These are phyloP conservation scores for Ceratocystis eucalypticola DNA, from an alignment of 2,329 filamentous ascomycete species.

Conservation along the genomic window DNA sequence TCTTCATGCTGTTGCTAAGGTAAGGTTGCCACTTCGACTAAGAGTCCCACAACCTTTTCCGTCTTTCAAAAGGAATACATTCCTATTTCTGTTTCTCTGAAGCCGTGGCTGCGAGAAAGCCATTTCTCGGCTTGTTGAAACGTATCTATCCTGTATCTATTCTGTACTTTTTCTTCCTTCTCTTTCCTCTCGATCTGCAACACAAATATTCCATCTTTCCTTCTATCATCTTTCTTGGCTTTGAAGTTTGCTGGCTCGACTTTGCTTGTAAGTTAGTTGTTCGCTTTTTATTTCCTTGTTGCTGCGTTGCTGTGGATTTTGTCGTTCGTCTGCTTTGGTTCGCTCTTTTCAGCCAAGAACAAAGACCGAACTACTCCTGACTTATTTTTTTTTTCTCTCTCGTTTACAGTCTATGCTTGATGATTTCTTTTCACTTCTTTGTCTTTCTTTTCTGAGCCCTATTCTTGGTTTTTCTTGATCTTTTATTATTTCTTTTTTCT, in stretches of 20 bases:
- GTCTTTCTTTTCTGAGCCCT: neutral
- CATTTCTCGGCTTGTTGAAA: neutral
- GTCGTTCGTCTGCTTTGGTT: neutral
- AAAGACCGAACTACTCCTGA: neutral
- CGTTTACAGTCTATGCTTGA: slow-evolving; percentile 1
- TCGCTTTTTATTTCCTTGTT: neutral
- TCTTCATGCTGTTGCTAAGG: neutral
- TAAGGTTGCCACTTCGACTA: neutral
- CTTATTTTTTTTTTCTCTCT: neutral
- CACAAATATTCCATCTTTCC: neutral
- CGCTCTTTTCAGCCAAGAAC: neutral
- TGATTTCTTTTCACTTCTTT: slow-evolving; percentile 8
- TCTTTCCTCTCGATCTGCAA: neutral
- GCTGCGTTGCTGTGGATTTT: slow-evolving; percentile 6
- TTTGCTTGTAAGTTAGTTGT: slow-evolving; percentile 4
- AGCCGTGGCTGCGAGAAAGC: neutral
- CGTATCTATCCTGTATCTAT: neutral
- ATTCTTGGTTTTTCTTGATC: neutral
- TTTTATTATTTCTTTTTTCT: neutral
- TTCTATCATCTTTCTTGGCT: neutral
- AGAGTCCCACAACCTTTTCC: neutral
- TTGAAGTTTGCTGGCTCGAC: neutral
- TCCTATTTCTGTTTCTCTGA: neutral
- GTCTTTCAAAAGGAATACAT: neutral
- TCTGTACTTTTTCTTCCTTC: too few relatives aligned